phyloP scores from a whole-genome alignment of 164 flowering plant species.

The Protea cynaroides region DNA sequence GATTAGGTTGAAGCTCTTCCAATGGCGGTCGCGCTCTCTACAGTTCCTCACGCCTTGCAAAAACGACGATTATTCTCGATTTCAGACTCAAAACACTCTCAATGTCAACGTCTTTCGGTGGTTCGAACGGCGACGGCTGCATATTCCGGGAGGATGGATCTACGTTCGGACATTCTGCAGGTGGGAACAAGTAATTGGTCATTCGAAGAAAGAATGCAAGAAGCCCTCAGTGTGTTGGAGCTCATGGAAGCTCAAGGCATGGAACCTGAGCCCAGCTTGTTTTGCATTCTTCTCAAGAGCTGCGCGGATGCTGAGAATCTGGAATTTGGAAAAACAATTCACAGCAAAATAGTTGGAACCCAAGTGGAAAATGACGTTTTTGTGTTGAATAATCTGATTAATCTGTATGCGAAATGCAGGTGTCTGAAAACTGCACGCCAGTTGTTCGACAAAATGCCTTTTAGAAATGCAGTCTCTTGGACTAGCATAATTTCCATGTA shows the following conservation, averaged over 20 bases:
- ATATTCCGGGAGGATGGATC: background rate
- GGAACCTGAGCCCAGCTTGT: slow-evolving; percentile 18
- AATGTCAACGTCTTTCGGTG: background rate
- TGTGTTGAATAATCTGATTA: slow-evolving; percentile 27
- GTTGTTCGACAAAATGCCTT: slow-evolving; percentile 16
- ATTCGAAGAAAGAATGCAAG: slow-evolving; percentile 23
- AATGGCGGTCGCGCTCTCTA: slow-evolving; percentile 9
- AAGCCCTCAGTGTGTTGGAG: slow-evolving; percentile 23
- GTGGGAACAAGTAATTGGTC: slow-evolving; percentile 16
- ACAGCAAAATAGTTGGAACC: slow-evolving; percentile 17
- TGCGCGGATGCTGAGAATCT: slow-evolving; percentile 19
- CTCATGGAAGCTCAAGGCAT: slow-evolving; percentile 26
- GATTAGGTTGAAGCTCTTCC: background rate
- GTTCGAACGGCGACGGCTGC: slow-evolving; percentile 3
- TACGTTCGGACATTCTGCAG: background rate
- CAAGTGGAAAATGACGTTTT: slow-evolving; percentile 13
- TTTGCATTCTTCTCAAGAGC: slow-evolving; percentile 27
- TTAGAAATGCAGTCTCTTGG: slow-evolving; percentile 16
- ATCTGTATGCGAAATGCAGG: slow-evolving; percentile 14
- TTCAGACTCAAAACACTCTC: slow-evolving; percentile 5
- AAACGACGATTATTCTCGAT: background rate
- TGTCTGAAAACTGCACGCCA: slow-evolving; percentile 8
- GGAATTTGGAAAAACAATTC: slow-evolving; percentile 18
- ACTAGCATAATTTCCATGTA: slow-evolving; percentile 18
- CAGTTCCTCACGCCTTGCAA: slow-evolving; percentile 9